phyloP scores from a whole-genome alignment of 2,329 filamentous ascomycete genomes.

The Aspergillus bombycis region DNA sequence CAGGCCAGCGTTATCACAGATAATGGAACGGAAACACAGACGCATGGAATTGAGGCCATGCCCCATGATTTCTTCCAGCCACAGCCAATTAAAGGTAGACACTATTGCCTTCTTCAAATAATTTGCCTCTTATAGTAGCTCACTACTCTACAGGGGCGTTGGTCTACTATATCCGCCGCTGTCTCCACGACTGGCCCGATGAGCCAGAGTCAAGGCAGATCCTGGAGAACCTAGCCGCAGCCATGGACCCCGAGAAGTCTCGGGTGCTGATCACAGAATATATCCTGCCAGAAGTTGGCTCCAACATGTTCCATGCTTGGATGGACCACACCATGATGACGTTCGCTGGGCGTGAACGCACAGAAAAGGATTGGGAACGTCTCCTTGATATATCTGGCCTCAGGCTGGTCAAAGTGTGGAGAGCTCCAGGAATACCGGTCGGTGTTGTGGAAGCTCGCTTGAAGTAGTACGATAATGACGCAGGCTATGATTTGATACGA shows the following conservation, averaged over 20 bases:
- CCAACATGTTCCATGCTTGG: conserved; percentile 23
- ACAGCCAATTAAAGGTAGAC: conserved; percentile 26
- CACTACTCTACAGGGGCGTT: conserved; percentile 27
- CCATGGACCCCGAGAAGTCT: conserved; percentile 24
- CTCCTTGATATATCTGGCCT: conserved; percentile 28
- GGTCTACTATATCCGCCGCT: conserved; percentile 36
- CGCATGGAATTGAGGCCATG: conserved; percentile 20
- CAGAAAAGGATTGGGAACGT: conserved; percentile 27
- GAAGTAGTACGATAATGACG: conserved; percentile 6
- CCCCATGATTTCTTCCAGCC: conserved; percentile 26
- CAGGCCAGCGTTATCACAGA: conserved; percentile 18
- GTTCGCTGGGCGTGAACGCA: conserved; percentile 30
- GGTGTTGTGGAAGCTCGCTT: conserved; percentile 29
- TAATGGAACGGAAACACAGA: conserved; percentile 13
- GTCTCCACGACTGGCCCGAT: conserved; percentile 35
- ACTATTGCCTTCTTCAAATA: not conserved
- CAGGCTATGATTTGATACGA: not conserved
- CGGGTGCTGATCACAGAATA: conserved; percentile 31
- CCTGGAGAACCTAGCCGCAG: conserved; percentile 23
- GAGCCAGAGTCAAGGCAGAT: conserved; percentile 19
- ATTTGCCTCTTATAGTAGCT: too few relatives aligned
- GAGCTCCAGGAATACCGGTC: conserved; percentile 17
- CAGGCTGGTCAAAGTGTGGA: conserved; percentile 28
- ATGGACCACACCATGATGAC: conserved; percentile 32
- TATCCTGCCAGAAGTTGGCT: conserved; percentile 27